Percentiles rank a stretch among this genome's conserved stretches.
Evolutionary conservation across 176 grass and related monocot genomes (phyloP).

Genomic region (Aegilops tauschii): DNA sequence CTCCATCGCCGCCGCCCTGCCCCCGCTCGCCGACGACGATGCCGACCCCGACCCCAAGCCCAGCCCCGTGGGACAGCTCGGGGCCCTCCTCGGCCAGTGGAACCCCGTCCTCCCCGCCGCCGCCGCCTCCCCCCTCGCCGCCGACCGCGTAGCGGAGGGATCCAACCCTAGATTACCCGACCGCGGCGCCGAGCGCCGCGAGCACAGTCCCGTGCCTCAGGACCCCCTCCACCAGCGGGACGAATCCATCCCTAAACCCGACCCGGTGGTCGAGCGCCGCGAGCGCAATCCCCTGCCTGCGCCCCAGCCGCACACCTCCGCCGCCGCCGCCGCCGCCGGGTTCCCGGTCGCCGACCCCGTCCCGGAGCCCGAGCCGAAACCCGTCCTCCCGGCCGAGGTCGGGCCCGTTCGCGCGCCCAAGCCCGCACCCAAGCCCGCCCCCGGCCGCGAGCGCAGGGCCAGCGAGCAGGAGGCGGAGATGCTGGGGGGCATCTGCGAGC

Average conservation of each 20-base stretch:
- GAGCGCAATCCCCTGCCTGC: background rate
- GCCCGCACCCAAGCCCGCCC: background rate
- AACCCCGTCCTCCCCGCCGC: background rate
- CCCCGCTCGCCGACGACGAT: conserved; percentile 1
- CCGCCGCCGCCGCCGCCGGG: conserved; percentile 15
- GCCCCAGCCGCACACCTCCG: conserved; percentile 22
- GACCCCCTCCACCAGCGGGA: conserved; percentile 40
- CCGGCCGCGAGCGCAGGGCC: background rate
- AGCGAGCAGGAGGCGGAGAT: background rate
- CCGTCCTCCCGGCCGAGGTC: background rate
- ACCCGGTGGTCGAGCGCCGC: background rate
- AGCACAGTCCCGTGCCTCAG: background rate
- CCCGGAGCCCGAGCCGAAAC: background rate
- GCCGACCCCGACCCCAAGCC: background rate
- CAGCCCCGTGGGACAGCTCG: background rate
- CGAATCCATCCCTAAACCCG: background rate
- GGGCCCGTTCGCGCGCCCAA: background rate
- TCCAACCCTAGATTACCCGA: background rate
- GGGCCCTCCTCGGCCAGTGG: conserved; percentile 31
- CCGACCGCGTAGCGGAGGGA: background rate
- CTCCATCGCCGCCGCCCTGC: conserved; percentile 42
- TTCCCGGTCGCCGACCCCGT: background rate
- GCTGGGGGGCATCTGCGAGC: conserved; percentile 29
- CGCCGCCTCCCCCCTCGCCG: background rate
- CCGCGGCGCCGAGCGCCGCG: background rate